Evolutionary conservation across 768 basidiomycete genomes (phyloP).

Genomic region (Trametes coccinea): DNA sequence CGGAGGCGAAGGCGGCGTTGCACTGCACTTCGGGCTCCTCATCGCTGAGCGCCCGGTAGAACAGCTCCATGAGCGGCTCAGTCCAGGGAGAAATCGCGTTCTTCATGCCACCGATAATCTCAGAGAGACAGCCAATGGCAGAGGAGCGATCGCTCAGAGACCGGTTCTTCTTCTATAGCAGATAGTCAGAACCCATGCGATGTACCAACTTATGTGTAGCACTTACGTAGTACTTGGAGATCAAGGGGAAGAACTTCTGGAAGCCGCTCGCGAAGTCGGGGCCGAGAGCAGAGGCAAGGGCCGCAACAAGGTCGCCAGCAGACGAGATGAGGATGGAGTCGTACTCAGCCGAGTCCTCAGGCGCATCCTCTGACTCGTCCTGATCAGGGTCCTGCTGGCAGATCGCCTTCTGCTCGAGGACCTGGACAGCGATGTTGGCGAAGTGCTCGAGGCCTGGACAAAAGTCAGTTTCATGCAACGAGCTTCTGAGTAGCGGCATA

Average conservation of each 20-base stretch:
- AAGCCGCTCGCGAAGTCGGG: conserved; percentile 82
- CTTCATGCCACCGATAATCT: conserved; percentile 94
- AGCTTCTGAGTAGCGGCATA: conserved; percentile 10
- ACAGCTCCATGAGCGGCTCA: conserved; percentile 76
- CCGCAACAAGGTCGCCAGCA: conserved; percentile 90
- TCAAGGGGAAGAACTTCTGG: conserved; percentile 82
- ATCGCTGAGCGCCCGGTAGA: conserved; percentile 82
- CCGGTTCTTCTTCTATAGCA: conserved; percentile 72
- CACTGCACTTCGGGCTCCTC: conserved; percentile 90
- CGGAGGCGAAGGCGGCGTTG: conserved; percentile 93
- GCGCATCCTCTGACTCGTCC: conserved; percentile 82
- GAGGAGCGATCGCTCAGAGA: conserved; percentile 91
- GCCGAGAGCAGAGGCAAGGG: conserved; percentile 84
- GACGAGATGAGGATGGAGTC: conserved; percentile 94
- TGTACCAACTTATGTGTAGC: no score
- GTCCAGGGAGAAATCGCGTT: conserved; percentile 82
- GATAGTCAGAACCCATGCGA: not conserved
- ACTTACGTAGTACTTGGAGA: conserved; percentile 90
- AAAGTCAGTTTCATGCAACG: not conserved
- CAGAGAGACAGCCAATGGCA: conserved; percentile 90
- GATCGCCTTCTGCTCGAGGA: conserved; percentile 91
- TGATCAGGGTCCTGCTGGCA: conserved; percentile 97
- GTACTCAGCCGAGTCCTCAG: conserved; percentile 91
- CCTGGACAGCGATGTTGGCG: conserved; percentile 77
- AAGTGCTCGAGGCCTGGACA: conserved; percentile 68